phyloP scores from a whole-genome alignment of 768 basidiomycete species.

The Kwoniella dendrophila region DNA sequence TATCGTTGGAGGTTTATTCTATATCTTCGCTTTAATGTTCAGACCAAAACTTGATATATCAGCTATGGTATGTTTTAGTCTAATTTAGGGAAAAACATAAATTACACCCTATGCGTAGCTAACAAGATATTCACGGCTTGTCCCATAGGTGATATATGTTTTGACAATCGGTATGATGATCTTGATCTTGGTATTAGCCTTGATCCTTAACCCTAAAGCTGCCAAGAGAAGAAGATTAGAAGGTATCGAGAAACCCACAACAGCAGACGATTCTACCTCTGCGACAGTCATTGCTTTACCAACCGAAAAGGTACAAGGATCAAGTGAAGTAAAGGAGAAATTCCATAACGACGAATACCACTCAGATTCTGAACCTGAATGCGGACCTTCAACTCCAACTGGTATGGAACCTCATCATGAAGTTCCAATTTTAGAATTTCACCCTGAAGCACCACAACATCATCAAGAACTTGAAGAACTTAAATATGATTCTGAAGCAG shows the following conservation, averaged over 20 bases:
- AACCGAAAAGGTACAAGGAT: background rate
- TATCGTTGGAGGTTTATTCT: constrained; percentile 70
- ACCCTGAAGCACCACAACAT: too few relatives aligned
- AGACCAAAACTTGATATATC: constrained; percentile 66
- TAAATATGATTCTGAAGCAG: background rate
- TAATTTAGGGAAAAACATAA: background rate
- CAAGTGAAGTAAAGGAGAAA: too few relatives aligned
- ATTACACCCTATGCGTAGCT: background rate
- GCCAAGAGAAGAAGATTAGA: constrained; percentile 29
- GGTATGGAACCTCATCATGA: constrained; percentile 3
- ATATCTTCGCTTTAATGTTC: constrained; percentile 68
- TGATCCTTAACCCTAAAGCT: constrained; percentile 66
- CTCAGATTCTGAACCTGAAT: constrained; percentile 1
- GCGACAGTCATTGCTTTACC: background rate
- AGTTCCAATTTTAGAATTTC: background rate
- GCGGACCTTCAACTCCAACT: constrained; percentile 4
- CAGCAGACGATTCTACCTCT: background rate
- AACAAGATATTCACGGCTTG: background rate
- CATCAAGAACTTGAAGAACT: too few relatives aligned
- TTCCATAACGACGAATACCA: too few relatives aligned
- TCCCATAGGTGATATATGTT: constrained; percentile 9
- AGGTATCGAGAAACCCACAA: background rate
- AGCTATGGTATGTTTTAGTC: constrained; percentile 59
- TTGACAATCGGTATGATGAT: constrained; percentile 26
- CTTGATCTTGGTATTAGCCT: constrained; percentile 64